Evolutionary conservation across 768 basidiomycete genomes (phyloP).

Genomic region (Imleria badia): DNA sequence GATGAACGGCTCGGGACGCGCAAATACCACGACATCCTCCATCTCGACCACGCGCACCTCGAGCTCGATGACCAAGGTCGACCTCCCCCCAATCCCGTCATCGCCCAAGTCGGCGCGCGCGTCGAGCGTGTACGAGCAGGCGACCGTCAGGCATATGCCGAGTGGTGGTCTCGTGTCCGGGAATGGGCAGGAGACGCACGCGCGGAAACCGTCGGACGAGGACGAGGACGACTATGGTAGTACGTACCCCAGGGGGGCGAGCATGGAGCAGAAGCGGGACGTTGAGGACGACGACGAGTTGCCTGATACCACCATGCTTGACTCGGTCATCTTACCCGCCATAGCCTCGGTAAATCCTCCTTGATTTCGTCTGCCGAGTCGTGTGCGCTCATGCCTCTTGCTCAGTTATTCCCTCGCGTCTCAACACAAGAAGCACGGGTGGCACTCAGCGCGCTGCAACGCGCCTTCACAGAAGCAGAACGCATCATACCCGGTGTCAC

Average conservation of each 20-base stretch:
- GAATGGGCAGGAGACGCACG: conserved; percentile 33
- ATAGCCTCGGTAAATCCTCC: conserved; percentile 79
- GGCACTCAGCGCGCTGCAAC: conserved; percentile 80
- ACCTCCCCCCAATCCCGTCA: conserved; percentile 59
- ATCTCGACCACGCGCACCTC: conserved; percentile 30
- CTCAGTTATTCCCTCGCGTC: conserved; percentile 86
- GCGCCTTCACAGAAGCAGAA: conserved; percentile 94
- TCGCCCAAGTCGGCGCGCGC: conserved; percentile 35
- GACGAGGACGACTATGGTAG: conserved; percentile 63
- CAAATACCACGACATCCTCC: conserved; percentile 39
- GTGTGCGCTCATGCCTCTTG: conserved; percentile 3
- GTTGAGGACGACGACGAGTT: conserved; percentile 55
- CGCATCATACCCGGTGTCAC: conserved; percentile 94
- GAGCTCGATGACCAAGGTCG: conserved; percentile 54
- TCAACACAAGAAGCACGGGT: conserved; percentile 90
- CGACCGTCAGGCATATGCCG: conserved; percentile 65
- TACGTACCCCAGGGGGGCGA: conserved; percentile 45
- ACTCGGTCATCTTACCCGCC: conserved; percentile 94
- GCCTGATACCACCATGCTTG: conserved; percentile 89
- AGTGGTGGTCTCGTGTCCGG: conserved; percentile 19
- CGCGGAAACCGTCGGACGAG: conserved; percentile 58
- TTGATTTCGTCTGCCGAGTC: not conserved
- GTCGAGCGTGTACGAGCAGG: conserved; percentile 50
- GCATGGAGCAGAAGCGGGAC: conserved; percentile 35
- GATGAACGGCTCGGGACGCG: conserved; percentile 55